These are phyloP conservation scores for Ophiostoma perfectum DNA, from an alignment of 2,329 filamentous ascomycete genomes.

Conservation along the genomic window DNA sequence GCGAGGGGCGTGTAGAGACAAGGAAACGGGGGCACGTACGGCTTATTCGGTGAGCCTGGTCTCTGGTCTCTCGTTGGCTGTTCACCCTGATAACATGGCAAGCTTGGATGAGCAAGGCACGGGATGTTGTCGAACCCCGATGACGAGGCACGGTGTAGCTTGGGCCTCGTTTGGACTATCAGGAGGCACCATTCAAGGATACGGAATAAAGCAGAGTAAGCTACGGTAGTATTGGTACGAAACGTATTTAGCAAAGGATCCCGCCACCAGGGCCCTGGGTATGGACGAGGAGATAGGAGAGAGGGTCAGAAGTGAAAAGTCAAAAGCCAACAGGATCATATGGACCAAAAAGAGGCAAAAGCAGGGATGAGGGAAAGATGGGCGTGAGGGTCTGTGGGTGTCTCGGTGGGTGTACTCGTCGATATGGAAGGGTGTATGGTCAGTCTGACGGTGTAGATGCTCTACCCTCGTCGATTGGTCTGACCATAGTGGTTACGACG, in stretches of 20 bases:
- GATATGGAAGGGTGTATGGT: no score
- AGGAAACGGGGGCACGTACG: no score
- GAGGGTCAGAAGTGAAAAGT: no score
- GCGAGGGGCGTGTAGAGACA: neutral
- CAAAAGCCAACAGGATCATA: no score
- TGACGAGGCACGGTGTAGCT: neutral
- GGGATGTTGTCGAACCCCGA: neutral
- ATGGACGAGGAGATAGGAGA: neutral
- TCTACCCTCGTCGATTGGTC: no score
- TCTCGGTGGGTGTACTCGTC: no score
- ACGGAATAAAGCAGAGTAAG: neutral
- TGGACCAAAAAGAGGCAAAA: neutral
- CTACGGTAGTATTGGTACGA: neutral
- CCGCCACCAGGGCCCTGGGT: slow-evolving; percentile 3
- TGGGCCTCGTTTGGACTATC: neutral
- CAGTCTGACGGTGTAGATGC: no score
- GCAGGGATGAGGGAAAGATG: neutral
- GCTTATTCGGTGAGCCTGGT: no score
- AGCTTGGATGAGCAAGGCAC: neutral
- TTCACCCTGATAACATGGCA: no score
- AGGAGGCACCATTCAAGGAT: neutral
- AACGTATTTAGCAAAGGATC: neutral
- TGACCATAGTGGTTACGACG: neutral
- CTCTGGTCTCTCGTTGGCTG: no score
- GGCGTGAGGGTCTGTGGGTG: neutral